Conservation (phyloP, 1,284 basidiomycete species). For the Phenoliferia sp. region DNA sequence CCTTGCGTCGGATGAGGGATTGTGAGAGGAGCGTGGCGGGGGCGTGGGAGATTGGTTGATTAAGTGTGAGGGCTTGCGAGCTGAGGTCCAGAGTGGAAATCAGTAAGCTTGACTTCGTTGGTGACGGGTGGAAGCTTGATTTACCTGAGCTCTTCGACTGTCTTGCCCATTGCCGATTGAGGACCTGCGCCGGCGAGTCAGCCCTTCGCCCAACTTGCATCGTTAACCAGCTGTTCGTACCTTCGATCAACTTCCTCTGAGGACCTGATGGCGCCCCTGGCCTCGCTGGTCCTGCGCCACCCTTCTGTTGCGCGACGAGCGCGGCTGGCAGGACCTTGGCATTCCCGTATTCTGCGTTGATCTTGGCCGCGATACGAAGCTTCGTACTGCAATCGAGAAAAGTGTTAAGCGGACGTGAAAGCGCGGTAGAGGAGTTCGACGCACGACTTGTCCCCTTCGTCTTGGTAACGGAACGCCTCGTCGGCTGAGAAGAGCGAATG, state of each 20-base stretch:
- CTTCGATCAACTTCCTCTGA: slow-evolving; percentile 30
- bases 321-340: slow-evolving; percentile 78
- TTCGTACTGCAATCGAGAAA: slow-evolving; percentile 40
- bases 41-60: slow-evolving; percentile 26
- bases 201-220: not conserved
- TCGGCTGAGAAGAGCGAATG: slow-evolving; percentile 44
- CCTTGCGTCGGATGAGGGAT: slow-evolving; percentile 82
- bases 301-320: slow-evolving; percentile 66
- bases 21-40: slow-evolving; percentile 59
- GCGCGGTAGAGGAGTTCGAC: slow-evolving; percentile 20
- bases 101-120: not conserved
- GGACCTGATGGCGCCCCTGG: slow-evolving; percentile 49
- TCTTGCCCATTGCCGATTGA: slow-evolving; percentile 19
- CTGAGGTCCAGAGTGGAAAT: slow-evolving; percentile 4
- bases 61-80: slow-evolving; percentile 26
- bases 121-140: not conserved
- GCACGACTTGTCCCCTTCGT: slow-evolving; percentile 42
- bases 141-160: slow-evolving; percentile 21
- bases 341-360: slow-evolving; percentile 75
- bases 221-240: not conserved
- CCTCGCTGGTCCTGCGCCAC: slow-evolving; percentile 57
- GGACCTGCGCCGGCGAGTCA: slow-evolving; percentile 12
- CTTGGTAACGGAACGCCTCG: slow-evolving; percentile 32
- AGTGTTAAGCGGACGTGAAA: too few species aligned
- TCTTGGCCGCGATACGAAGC: slow-evolving; percentile 59